These are phyloP conservation scores for Kwoniella heveanensis DNA, from an alignment of 768 basidiomycete genomes.

Conservation along the genomic window DNA sequence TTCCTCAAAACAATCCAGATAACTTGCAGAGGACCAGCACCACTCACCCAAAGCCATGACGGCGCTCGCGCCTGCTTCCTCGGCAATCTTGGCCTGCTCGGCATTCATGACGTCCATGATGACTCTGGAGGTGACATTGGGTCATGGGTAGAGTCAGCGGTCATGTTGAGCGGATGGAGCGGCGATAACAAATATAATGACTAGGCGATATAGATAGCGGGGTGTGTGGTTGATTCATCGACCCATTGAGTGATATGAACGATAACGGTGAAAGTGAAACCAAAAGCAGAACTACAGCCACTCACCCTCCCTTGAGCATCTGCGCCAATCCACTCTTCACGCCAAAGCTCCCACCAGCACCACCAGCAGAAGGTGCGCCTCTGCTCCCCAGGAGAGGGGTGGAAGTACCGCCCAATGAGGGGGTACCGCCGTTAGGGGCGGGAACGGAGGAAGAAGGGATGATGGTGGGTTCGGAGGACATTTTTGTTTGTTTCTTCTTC, in stretches of 20 bases:
- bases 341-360: constrained; percentile 52
- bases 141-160: too few species aligned
- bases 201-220: too few species aligned
- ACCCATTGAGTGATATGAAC: too few species aligned
- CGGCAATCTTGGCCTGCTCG: constrained; percentile 81
- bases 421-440: constrained; percentile 29
- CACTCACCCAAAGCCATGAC: constrained; percentile 70
- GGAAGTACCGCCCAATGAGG: constrained; percentile 29
- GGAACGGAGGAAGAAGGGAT: constrained; percentile 47
- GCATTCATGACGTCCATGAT: constrained; percentile 75
- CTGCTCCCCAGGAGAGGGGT: constrained; percentile 38
- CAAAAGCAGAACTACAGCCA: background rate
- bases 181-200: too few species aligned
- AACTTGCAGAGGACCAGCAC: too few species aligned
- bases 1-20: too few species aligned
- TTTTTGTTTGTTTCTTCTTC: background rate
- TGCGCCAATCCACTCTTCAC: constrained; percentile 93
- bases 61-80: constrained; percentile 95
- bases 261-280: background rate
- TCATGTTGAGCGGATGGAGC: too few species aligned
- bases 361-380: constrained; percentile 29
- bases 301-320: constrained; percentile 73
- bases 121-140: constrained; percentile 36
- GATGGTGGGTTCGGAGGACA: constrained; percentile 41
- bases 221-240: background rate